Evolutionary conservation across 371 early-diverging fungal species (phyloP).

Genomic region (Mortierella sp.): DNA sequence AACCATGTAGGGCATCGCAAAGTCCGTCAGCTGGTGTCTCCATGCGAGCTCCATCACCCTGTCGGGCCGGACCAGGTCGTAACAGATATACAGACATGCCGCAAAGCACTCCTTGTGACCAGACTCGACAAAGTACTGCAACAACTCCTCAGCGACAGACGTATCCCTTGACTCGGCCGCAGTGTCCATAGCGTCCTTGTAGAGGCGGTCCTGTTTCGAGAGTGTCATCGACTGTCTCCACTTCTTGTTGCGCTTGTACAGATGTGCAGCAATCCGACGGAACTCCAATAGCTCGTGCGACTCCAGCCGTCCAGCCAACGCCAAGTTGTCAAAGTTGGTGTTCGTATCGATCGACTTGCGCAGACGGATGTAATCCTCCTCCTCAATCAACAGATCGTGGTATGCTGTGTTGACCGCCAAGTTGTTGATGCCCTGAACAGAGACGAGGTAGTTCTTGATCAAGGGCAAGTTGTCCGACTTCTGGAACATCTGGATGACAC

Average conservation of each 20-base stretch:
- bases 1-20: slow-evolving; percentile 97
- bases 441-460: slow-evolving; percentile 93
- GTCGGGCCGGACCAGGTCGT: slow-evolving; percentile 94
- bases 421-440: slow-evolving; percentile 94
- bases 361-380: slow-evolving; percentile 93
- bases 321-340: slow-evolving; percentile 93
- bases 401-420: slow-evolving; percentile 93
- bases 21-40: slow-evolving; percentile 89
- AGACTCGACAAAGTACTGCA: slow-evolving; percentile 94
- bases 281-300: slow-evolving; percentile 97
- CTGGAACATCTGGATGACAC: slow-evolving; percentile 95
- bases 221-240: slow-evolving; percentile 96
- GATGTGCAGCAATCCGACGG: slow-evolving; percentile 94
- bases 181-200: slow-evolving; percentile 98
- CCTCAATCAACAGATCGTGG: slow-evolving; percentile 96
- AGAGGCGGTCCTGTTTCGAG: slow-evolving; percentile 95
- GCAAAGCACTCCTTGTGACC: slow-evolving; percentile 94
- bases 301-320: slow-evolving; percentile 92
- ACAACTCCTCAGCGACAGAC: slow-evolving; percentile 92
- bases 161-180: slow-evolving; percentile 89
- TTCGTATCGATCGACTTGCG: slow-evolving; percentile 93
- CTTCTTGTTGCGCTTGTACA: slow-evolving; percentile 95
- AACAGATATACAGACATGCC: slow-evolving; percentile 92
- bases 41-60: slow-evolving; percentile 95
- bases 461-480: slow-evolving; percentile 97